Evolutionary conservation across 805 yeast species (phyloP), one percentile per base, ranked within the genome.

Genomic region (Yarrowia divulgata): DNA sequence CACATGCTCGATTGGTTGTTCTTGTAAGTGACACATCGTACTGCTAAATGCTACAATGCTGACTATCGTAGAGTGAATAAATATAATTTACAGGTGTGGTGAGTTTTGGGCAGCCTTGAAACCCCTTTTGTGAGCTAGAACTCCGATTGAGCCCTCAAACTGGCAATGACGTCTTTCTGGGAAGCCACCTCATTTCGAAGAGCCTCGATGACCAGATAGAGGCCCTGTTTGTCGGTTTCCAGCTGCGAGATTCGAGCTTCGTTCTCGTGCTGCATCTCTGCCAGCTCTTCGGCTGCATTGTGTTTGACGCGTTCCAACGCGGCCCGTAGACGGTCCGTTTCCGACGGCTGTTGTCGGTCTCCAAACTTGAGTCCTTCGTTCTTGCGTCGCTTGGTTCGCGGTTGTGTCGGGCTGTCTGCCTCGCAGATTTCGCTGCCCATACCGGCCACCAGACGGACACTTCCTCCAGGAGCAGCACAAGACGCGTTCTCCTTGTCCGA

Each of bases 221-320:
- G 68, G 5, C 68, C 68, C 57, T 63, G 48, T 13, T 63, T 63
- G 55, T 63, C 68, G 7, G 68, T 63, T 32, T 63, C 68, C 39
- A 63, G 48, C 68, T 63, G 68, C 13, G 55, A 49, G 46, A 63
- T 49, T 48, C 37, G n/a, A 2, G 39, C 66, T 14, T 32, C 34
- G 52, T 10, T 34, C 9, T 60, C 42, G 6, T 10, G 18, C 1
- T 19, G 32, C 5, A 45, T 19, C 13, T 60, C 66, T 2, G 39
- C 66, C 40, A 60, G 40, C 12, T 43, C 19, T 6, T 43, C 32
- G 1, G 40, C 52, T 8, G 52, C 32, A 8, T 45, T 43, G 14
- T 35, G 42, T 19, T 34, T 43, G 34, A 45, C 34, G 8, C 42
- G 23, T 8, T 43, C 42, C 14, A 60, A 32, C 0, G 35, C 42